These are phyloP conservation scores for Dictyostelium intermedium DNA, from an alignment of 78 protist genomes.

Conservation along the genomic window DNA sequence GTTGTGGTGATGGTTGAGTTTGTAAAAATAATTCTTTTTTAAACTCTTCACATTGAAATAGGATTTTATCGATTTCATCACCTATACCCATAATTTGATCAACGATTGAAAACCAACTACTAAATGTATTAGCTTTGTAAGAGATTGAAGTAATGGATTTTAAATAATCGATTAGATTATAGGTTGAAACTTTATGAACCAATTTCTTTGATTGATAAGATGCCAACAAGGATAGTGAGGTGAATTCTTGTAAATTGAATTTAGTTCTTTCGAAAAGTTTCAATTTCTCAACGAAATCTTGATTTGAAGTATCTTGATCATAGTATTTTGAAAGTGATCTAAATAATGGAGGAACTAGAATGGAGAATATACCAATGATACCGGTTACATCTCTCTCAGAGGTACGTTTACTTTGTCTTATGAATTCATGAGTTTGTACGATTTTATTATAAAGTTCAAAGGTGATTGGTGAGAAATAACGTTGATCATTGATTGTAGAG, in stretches of 20 bases:
- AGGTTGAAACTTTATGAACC: constrained; percentile 30
- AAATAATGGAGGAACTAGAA: constrained; percentile 21
- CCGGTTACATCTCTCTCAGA: constrained; percentile 9
- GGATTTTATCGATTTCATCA: constrained; percentile 68
- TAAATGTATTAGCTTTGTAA: background rate
- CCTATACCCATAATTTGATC: constrained; percentile 47
- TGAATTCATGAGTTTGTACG: constrained; percentile 19
- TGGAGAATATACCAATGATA: constrained; percentile 4
- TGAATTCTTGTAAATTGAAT: background rate
- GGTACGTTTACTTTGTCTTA: background rate
- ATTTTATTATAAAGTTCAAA: constrained; percentile 25
- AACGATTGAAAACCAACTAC: constrained; percentile 4
- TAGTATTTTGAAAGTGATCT: constrained; percentile 25
- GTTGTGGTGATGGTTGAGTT: background rate
- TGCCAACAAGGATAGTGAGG: background rate
- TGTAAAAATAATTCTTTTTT: background rate
- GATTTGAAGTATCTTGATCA: background rate
- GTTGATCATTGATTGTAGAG: constrained; percentile 5
- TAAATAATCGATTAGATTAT: constrained; percentile 19
- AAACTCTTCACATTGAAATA: constrained; percentile 35
- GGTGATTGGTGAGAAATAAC: constrained; percentile 37
- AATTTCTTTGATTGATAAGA: constrained; percentile 2
- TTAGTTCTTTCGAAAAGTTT: background rate
- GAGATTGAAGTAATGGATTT: background rate
- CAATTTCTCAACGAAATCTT: background rate